These are phyloP conservation scores for Diaporthe ampelina DNA, from an alignment of 2,329 filamentous ascomycete genomes.

Conservation along the genomic window DNA sequence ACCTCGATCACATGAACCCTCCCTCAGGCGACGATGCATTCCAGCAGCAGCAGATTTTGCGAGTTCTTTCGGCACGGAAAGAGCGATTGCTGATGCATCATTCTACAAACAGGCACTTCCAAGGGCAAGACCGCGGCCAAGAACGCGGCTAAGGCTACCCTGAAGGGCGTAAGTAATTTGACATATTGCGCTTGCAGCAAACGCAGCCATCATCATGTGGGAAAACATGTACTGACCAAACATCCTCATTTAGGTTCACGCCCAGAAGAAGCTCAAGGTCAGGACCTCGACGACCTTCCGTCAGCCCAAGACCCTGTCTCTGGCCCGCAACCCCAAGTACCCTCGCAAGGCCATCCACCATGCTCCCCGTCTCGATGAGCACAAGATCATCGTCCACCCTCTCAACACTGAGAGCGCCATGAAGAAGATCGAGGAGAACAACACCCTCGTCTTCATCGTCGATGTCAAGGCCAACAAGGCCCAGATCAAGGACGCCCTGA, in stretches of 20 bases:
- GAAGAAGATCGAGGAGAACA: slow-evolving; percentile 99
- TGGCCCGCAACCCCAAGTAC: slow-evolving; percentile 94
- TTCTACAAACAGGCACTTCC: slow-evolving; percentile 65
- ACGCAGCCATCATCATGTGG: background rate
- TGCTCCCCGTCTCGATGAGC: slow-evolving; percentile 92
- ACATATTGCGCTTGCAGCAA: background rate
- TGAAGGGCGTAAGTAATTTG: slow-evolving; percentile 85
- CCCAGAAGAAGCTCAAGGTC: slow-evolving; percentile 92
- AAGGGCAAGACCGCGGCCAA: slow-evolving; percentile 81
- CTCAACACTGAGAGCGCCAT: slow-evolving; percentile 99
- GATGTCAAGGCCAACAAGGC: slow-evolving; percentile 99
- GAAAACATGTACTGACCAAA: slow-evolving; percentile 42
- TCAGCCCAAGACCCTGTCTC: slow-evolving; percentile 94
- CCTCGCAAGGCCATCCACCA: slow-evolving; percentile 95
- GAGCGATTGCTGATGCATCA: slow-evolving; percentile 80
- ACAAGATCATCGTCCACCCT: slow-evolving; percentile 98
- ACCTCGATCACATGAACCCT: slow-evolving; percentile 35
- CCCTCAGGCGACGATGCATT: slow-evolving; percentile 59
- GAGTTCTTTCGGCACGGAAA: slow-evolving; percentile 71
- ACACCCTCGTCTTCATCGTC: slow-evolving; percentile 98
- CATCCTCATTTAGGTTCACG: slow-evolving; percentile 58
- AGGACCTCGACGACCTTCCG: slow-evolving; percentile 96
- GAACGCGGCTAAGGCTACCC: slow-evolving; percentile 93
- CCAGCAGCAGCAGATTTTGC: slow-evolving; percentile 82
- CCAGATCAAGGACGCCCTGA: slow-evolving; percentile 97